These are phyloP conservation scores for Colletotrichum sidae DNA, from an alignment of 2,329 filamentous ascomycete species.

Conservation along the genomic window DNA sequence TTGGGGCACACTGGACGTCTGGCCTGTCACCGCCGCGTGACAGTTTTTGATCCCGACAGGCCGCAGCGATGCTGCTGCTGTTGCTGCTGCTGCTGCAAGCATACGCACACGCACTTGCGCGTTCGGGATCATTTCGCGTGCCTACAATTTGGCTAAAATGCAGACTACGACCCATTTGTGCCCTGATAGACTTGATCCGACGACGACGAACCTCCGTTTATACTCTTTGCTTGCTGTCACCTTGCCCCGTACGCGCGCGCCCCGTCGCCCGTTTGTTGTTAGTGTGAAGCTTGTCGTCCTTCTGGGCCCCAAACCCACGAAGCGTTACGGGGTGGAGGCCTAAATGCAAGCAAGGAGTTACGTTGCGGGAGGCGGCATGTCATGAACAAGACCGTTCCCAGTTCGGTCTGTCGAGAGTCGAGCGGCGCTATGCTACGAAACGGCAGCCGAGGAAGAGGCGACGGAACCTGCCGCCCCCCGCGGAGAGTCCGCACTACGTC, in stretches of 20 bases:
- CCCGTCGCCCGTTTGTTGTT: too few species aligned
- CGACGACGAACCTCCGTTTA: too few species aligned
- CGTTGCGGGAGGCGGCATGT: conserved; percentile 3
- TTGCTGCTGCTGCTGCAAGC: not conserved
- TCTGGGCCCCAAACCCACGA: too few species aligned
- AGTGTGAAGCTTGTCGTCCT: too few species aligned
- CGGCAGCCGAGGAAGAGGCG: conserved; percentile 4
- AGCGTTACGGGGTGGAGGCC: too few species aligned
- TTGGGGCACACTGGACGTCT: conserved; percentile 11
- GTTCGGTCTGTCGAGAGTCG: too few species aligned
- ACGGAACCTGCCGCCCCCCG: not conserved
- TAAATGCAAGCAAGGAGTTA: too few species aligned
- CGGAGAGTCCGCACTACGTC: not conserved
- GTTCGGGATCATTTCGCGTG: conserved; percentile 1
- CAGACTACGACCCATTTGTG: too few species aligned
- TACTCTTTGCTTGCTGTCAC: too few species aligned
- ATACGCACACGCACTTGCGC: not conserved
- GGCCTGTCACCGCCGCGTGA: conserved; percentile 12
- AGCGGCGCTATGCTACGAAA: conserved; percentile 3
- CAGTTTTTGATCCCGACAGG: conserved; percentile 1
- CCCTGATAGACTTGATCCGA: too few species aligned
- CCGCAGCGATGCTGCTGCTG: not conserved
- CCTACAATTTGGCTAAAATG: not conserved
- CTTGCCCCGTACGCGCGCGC: too few species aligned
- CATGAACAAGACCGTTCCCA: not conserved